Conservation (phyloP, 2,329 filamentous ascomycete genomes). For the Colletotrichum gigasporum region DNA sequence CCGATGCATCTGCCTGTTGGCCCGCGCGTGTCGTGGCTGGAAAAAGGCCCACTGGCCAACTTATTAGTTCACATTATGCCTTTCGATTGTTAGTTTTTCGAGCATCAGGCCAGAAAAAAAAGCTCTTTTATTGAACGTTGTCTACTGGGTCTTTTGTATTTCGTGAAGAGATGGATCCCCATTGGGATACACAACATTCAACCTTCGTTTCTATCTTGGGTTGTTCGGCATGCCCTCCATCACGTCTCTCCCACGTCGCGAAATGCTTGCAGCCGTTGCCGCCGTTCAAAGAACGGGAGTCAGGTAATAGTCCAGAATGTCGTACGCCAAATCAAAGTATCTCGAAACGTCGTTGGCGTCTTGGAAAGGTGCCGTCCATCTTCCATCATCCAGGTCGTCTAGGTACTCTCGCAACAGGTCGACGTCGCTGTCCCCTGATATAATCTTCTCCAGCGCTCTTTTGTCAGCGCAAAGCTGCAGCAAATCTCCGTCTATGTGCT, state of each 20-base stretch:
- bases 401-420: slow-evolving; percentile 59
- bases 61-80: no score
- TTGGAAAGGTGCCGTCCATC: slow-evolving; percentile 47
- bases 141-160: no score
- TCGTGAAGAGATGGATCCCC: no score
- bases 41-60: no score
- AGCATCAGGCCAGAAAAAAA: no score
- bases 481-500: slow-evolving; percentile 76
- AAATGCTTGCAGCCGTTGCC: no score
- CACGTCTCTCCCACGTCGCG: neutral
- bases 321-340: slow-evolving; percentile 62
- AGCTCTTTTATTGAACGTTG: no score
- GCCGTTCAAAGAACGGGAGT: slow-evolving; percentile 55
- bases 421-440: slow-evolving; percentile 43
- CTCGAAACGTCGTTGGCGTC: slow-evolving; percentile 34
- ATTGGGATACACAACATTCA: no score
- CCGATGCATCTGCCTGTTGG: no score
- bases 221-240: neutral
- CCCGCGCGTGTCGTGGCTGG: no score
- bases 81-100: no score
- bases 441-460: slow-evolving; percentile 54
- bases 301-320: slow-evolving; percentile 63
- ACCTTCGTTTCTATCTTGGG: no score
- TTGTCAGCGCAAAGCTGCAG: slow-evolving; percentile 62
- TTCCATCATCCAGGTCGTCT: slow-evolving; percentile 56